Base-by-base conservation (phyloP, 768 basidiomycete species). In the Flagelloscypha sp. region DNA sequence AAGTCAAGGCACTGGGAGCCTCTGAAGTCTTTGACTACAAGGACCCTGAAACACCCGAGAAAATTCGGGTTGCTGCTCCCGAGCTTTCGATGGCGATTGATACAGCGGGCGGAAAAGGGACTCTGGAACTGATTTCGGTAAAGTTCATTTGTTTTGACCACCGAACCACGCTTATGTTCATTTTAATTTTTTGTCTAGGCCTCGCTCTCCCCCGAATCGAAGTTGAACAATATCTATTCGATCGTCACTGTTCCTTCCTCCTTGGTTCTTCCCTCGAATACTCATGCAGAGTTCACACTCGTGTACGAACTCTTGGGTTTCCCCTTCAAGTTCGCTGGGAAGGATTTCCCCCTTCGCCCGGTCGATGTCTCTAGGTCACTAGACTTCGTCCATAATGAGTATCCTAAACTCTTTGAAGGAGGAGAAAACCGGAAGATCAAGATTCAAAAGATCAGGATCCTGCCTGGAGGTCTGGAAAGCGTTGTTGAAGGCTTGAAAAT, bases 1-100 rank as follows among this genome's bases (percentile, higher is more conserved):
- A 34, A 28, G 15, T 43, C 9, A 39, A 38, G 21, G 35, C 42
- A 5, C 17, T 43, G 24, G 42, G 42, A 16, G 42, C 42, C 7
- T 17, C 27, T 9, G 7, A 23, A 2, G 37, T 33, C 23, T 21
- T 43, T 10, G 37, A 43, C 28, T 37, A 37, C 27, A 6, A 30
- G 5, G 35, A 24, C 35, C 12, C 27, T 5, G 24, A 37, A n/a
- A 27, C 29, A 8, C 7, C 10, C 6, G 29, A 29, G 24, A 7
- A 10, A 13, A 24, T 37, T 6, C 25, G n/a, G 7, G 24, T 8
- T 4, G 35, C 35, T 13, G 23, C 35, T 18, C 10, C n/a, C 8
- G n/a, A n/a, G 27, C 29, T 8, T 15, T 13, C 12, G 27, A 32
- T 37, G 35, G 24, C 5, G 15, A n/a, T 37, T 30, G 35, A 37